Evolutionary conservation across 257 asterid species (phyloP), one percentile per base, ranked within the genome.

Genomic region (Solanum lycopersicoides): DNA sequence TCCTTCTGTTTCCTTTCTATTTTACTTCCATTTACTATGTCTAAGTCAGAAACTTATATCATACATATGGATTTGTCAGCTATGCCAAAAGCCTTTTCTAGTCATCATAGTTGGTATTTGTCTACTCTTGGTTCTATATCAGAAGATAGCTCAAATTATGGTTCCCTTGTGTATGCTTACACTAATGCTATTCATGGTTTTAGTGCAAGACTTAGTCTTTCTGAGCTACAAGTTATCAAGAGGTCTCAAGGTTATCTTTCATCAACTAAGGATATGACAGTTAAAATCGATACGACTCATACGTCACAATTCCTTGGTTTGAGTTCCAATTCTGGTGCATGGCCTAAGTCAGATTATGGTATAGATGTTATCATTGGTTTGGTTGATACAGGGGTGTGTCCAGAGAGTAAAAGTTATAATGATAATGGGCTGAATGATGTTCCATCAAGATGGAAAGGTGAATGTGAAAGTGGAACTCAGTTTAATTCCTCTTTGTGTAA

Each of bases 381-480:
- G 18, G 89, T 95, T 66, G 98, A 95, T 65, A 91, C 95, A 1
- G 98, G 98, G 3, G 71, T 95, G 23, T 95, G 98, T 98, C 98
- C 98, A 3, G 98, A 94, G 91, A 94, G 97, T 71, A 83, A 47
- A 87, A 95, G 98, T 90, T 95, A 63, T 87, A n/a, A 7, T 60
- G 98, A 95, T n/a, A 86, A 86, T 20, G 95, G 96, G 15, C 65
- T 94, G 88, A 34, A 82, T 3, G 87, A 87, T 13, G 80, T 95
- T 59, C 98, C 98, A 9, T 65, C 93, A 0, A 84, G 93, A 66
- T 95, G 98, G 98, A 93, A 84, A 88, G 98, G 97, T 4, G 88
- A 86, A 53, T 95, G 98, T 32, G 91, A 93, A 65, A 89, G 85
- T 59, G 99, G 97, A 16, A 91, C 94, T 5, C 82, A 92, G 4